phyloP scores from a whole-genome alignment of 139 green algal genomes.

The Chlamydomonas sp. region DNA sequence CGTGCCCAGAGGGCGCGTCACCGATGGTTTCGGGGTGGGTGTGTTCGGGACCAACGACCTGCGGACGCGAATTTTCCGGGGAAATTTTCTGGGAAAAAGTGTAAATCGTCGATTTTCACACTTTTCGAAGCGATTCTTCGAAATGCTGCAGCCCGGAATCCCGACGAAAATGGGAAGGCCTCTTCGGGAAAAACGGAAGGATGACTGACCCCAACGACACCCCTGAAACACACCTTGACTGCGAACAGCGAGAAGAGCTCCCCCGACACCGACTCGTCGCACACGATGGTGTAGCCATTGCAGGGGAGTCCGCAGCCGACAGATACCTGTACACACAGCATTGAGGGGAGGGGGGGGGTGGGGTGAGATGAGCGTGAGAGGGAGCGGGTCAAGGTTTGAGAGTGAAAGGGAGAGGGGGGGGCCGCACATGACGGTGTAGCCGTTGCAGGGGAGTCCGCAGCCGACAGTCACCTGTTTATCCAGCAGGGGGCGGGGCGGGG shows the following conservation, averaged over 20 bases:
- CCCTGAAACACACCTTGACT: constrained; percentile 33
- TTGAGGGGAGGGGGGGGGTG: background rate
- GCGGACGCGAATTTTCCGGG: too few species aligned
- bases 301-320: constrained; percentile 30
- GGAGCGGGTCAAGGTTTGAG: too few species aligned
- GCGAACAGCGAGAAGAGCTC: constrained; percentile 56
- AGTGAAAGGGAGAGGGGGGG: too few species aligned
- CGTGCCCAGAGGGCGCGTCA: too few species aligned
- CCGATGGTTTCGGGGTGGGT: background rate
- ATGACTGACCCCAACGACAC: background rate
- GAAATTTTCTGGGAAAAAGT: too few species aligned
- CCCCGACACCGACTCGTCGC: constrained; percentile 49
- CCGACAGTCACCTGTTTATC: constrained; percentile 32
- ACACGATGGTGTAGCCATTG: constrained; percentile 66
- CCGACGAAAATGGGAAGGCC: too few species aligned
- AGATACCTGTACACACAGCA: too few species aligned
- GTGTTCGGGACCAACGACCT: background rate
- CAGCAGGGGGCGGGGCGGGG: too few species aligned
- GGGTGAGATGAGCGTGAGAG: too few species aligned
- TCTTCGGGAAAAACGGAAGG: background rate
- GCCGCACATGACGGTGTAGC: constrained; percentile 69
- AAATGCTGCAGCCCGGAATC: too few species aligned
- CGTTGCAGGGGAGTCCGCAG: constrained; percentile 32
- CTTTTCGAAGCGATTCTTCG: too few species aligned
- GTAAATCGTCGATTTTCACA: too few species aligned